Evolutionary conservation across 164 flowering plant genomes (phyloP).

Genomic region (Paratinospora sagittata): DNA sequence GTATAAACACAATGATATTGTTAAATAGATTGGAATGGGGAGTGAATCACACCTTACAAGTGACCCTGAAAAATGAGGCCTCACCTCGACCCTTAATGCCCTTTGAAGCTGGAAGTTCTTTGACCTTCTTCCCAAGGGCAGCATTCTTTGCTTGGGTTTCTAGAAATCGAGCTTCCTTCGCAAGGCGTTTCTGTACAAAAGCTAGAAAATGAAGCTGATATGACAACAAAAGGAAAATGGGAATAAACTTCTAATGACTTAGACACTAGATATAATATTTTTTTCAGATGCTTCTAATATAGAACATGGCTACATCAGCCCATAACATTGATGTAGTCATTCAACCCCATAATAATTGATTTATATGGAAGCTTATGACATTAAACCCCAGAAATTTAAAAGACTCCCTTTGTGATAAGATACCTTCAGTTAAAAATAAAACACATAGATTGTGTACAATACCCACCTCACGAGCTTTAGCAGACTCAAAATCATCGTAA

Average conservation of each 20-base stretch:
- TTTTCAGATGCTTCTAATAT: not conserved
- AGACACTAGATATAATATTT: too few species aligned
- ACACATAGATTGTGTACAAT: not conserved
- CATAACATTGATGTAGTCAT: not conserved
- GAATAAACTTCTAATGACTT: not conserved
- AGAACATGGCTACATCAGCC: not conserved
- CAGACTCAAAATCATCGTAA: conserved; percentile 91
- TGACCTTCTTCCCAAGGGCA: conserved; percentile 76
- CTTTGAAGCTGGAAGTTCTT: conserved; percentile 56
- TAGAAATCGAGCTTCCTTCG: conserved; percentile 82
- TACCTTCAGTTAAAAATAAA: not conserved
- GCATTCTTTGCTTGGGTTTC: conserved; percentile 85
- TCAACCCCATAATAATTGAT: not conserved
- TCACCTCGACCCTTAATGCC: conserved; percentile 79
- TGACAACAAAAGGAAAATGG: not conserved
- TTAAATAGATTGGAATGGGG: conserved; percentile 5
- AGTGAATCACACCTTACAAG: conserved; percentile 70
- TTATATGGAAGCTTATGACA: too few species aligned
- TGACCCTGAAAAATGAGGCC: conserved; percentile 88
- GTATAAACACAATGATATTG: not conserved
- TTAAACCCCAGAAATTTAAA: not conserved
- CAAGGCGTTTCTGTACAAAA: conserved; percentile 69
- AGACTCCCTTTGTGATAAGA: not conserved
- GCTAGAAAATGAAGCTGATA: not conserved
- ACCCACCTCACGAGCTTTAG: conserved; percentile 88